Evolutionary conservation across 495 filamentous ascomycete genomes (phyloP).

Genomic region (Talaromyces ruber): DNA sequence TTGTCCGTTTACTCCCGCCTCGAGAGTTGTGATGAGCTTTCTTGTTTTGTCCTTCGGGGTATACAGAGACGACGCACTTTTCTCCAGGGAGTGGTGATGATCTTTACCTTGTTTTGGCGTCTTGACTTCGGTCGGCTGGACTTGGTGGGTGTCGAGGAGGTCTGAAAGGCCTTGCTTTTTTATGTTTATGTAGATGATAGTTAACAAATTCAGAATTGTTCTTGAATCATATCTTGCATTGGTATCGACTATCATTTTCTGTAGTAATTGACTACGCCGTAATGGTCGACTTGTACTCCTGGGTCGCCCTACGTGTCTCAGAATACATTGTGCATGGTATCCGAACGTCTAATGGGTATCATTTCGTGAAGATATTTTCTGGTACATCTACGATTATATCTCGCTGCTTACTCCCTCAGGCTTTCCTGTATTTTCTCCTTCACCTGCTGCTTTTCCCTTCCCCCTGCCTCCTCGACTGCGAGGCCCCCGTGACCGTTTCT

Average conservation of each 20-base stretch:
- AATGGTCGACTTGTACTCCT: too few relatives aligned
- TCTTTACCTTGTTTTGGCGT: constrained; percentile 53
- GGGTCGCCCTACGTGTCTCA: too few relatives aligned
- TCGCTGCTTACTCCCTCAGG: not conserved
- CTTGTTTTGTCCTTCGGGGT: constrained; percentile 19
- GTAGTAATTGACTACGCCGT: too few relatives aligned
- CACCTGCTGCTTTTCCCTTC: constrained; percentile 13
- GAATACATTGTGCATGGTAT: not conserved
- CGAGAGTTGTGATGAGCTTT: constrained; percentile 17
- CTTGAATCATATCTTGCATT: too few relatives aligned
- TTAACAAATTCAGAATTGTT: too few relatives aligned
- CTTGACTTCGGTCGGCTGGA: constrained; percentile 56
- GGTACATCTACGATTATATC: constrained; percentile 8
- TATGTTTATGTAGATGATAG: not conserved
- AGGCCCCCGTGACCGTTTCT: constrained; percentile 4
- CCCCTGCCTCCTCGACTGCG: constrained; percentile 4
- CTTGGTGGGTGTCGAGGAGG: constrained; percentile 61
- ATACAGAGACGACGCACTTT: constrained; percentile 8
- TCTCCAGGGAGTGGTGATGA: constrained; percentile 63
- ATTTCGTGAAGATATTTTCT: not conserved
- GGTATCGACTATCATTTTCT: too few relatives aligned
- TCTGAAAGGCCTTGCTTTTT: constrained; percentile 51
- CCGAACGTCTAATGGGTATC: not conserved
- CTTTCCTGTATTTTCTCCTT: constrained; percentile 18
- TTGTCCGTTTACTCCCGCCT: constrained; percentile 41